phyloP scores from a whole-genome alignment of 768 basidiomycete species.

The Xanthoconium stramineum region DNA sequence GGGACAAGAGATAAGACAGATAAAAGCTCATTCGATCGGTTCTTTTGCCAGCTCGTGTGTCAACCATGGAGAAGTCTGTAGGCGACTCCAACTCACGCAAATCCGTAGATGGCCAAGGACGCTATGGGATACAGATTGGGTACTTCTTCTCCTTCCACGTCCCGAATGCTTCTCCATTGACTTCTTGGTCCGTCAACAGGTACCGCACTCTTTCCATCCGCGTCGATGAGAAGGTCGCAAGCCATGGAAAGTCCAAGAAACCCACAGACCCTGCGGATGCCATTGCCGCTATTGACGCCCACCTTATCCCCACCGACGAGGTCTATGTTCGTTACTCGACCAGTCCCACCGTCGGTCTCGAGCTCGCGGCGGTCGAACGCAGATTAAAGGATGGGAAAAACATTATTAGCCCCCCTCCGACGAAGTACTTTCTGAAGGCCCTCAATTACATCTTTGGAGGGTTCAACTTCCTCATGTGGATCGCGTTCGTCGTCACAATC shows the following conservation, averaged over 20 bases:
- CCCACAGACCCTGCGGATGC: conserved; percentile 35
- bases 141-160: neutral
- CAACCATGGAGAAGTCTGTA: conserved; percentile 19
- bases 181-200: conserved; percentile 11
- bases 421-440: conserved; percentile 47
- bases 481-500: conserved; percentile 47
- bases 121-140: conserved; percentile 33
- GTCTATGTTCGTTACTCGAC: conserved; percentile 43
- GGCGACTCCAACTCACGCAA: conserved; percentile 11
- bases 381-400: conserved; percentile 43
- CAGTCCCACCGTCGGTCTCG: conserved; percentile 45
- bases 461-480: conserved; percentile 55
- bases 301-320: conserved; percentile 39
- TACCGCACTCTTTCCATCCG: conserved; percentile 48
- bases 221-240: conserved; percentile 31
- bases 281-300: conserved; percentile 48
- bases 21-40: conserved; percentile 5
- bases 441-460: conserved; percentile 55
- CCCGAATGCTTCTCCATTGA: neutral
- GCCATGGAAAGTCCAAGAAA: conserved; percentile 14
- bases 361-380: conserved; percentile 41
- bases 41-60: neutral
- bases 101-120: conserved; percentile 13
- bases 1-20: conserved; percentile 10
- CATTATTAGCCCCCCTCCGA: conserved; percentile 46